phyloP scores from a whole-genome alignment of 2,329 filamentous ascomycete species.

The Diplodia corticola region DNA sequence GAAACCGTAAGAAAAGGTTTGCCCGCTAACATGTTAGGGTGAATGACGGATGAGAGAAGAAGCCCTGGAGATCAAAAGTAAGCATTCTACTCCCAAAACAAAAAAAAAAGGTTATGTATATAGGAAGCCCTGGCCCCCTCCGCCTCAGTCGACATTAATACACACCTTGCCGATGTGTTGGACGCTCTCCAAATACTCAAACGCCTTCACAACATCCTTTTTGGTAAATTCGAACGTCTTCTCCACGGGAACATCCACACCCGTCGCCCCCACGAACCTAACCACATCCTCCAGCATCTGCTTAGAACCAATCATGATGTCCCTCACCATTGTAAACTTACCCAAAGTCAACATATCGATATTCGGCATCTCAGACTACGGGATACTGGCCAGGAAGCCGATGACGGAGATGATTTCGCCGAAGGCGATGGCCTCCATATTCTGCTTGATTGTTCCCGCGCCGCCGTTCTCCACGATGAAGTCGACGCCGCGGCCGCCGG shows the following conservation, averaged over 20 bases:
- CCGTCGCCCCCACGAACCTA: slow-evolving; percentile 32
- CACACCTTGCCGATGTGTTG: slow-evolving; percentile 43
- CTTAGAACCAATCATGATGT: slow-evolving; percentile 39
- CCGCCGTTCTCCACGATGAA: slow-evolving; percentile 45
- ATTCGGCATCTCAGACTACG: slow-evolving; percentile 36
- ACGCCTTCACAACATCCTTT: slow-evolving; percentile 34
- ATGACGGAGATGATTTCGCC: slow-evolving; percentile 7
- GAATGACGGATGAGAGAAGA: background rate
- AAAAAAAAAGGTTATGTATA: background rate
- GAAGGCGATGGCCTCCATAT: slow-evolving; percentile 28
- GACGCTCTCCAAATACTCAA: slow-evolving; percentile 29
- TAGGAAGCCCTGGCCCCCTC: no score
- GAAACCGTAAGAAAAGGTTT: background rate
- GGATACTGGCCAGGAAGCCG: slow-evolving; percentile 12
- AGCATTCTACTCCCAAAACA: background rate
- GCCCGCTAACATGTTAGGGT: background rate
- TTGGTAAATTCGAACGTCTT: slow-evolving; percentile 37
- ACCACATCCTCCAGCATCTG: slow-evolving; percentile 40
- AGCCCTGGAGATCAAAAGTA: background rate
- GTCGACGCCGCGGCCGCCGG: slow-evolving; percentile 47
- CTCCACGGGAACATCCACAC: slow-evolving; percentile 35
- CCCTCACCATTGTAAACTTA: slow-evolving; percentile 39
- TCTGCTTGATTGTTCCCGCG: slow-evolving; percentile 45
- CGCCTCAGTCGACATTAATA: background rate
- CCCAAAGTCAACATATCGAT: slow-evolving; percentile 32